A percentile compares a stretch with the other conserved stretches of the same genome.
Conservation (phyloP, 2,329 filamentous ascomycete species). For the Stagonosporopsis vannaccii region DNA sequence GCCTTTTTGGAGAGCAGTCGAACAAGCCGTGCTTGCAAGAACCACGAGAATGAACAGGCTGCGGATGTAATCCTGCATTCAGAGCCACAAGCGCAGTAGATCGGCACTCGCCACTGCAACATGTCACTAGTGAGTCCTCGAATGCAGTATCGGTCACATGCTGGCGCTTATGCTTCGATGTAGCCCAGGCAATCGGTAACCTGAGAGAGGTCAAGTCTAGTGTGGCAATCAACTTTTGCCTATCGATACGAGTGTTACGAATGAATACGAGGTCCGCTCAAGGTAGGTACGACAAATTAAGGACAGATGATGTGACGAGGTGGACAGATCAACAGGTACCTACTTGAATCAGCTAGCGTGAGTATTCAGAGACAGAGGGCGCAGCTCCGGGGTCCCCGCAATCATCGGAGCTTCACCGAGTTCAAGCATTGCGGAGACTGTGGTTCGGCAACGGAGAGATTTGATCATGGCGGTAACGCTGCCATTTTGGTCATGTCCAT, state of each 20-base stretch:
- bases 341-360: conserved; percentile 7
- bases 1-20: neutral
- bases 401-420: conserved; percentile 15
- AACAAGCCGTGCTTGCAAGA: neutral
- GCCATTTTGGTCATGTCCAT: neutral
- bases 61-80: neutral
- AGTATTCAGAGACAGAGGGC: neutral
- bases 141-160: neutral
- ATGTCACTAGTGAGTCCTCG: neutral
- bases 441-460: too few species aligned
- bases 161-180: neutral
- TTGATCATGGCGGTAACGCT: neutral
- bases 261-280: neutral
- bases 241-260: too few species aligned
- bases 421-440: neutral
- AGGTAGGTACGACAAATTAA: neutral
- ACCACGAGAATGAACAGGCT: neutral
- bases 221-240: neutral
- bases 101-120: neutral
- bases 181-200: neutral
- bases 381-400: conserved; percentile 17
- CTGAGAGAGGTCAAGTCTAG: neutral
- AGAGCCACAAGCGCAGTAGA: neutral
- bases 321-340: neutral
- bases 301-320: neutral